phyloP scores from a whole-genome alignment of 1,284 basidiomycete species.

The Sporisorium scitamineum region DNA sequence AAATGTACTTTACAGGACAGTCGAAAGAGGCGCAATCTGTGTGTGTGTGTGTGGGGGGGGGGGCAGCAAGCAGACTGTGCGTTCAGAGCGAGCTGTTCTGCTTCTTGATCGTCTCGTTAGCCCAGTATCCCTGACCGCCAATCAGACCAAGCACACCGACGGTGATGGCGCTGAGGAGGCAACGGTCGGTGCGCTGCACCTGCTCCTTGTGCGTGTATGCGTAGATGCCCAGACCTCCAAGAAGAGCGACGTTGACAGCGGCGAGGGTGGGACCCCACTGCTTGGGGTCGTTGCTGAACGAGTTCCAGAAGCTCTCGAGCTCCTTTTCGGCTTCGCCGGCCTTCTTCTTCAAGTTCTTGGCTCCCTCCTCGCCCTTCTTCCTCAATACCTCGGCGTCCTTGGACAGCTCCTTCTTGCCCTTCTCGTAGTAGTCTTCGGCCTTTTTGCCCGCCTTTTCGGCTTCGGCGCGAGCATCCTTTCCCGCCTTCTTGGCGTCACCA shows the following conservation, averaged over 20 bases:
- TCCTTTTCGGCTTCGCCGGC: slow-evolving; percentile 61
- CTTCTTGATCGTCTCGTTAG: slow-evolving; percentile 55
- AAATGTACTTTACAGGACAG: slow-evolving; percentile 21
- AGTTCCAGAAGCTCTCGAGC: slow-evolving; percentile 53
- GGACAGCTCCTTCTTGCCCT: slow-evolving; percentile 48
- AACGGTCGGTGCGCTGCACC: slow-evolving; percentile 56
- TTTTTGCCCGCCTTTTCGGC: slow-evolving; percentile 48
- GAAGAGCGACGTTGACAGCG: slow-evolving; percentile 63
- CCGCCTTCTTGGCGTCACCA: slow-evolving; percentile 28
- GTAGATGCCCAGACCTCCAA: slow-evolving; percentile 64
- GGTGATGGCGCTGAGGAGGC: slow-evolving; percentile 56
- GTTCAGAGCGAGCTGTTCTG: slow-evolving; percentile 38
- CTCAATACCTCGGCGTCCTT: slow-evolving; percentile 45
- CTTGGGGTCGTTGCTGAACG: slow-evolving; percentile 63
- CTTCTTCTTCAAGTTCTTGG: slow-evolving; percentile 50
- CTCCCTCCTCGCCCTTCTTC: slow-evolving; percentile 55
- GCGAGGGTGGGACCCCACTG: slow-evolving; percentile 65
- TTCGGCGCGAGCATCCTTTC: slow-evolving; percentile 26
- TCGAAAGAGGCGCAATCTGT: background rate
- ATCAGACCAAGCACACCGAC: slow-evolving; percentile 62
- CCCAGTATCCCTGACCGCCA: slow-evolving; percentile 62
- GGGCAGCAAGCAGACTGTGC: too few relatives aligned
- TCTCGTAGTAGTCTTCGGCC: slow-evolving; percentile 44
- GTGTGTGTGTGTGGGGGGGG: too few relatives aligned
- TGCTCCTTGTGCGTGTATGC: slow-evolving; percentile 65